These are phyloP conservation scores for Neonectria hederae DNA, from an alignment of 2,329 filamentous ascomycete species.

Conservation along the genomic window DNA sequence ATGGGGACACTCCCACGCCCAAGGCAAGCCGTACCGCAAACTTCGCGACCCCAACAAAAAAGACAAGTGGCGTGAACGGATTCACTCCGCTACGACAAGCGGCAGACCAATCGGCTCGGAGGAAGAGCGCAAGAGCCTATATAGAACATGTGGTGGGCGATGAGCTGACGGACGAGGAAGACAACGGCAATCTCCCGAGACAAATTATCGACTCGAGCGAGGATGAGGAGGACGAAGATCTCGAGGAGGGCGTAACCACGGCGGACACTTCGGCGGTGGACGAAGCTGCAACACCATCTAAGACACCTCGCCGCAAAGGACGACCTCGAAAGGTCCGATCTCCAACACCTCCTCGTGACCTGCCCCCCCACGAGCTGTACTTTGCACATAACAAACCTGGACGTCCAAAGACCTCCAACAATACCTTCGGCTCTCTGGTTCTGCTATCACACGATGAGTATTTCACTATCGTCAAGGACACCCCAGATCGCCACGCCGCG, in stretches of 20 bases:
- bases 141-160: constrained; percentile 76
- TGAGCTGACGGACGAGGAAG: constrained; percentile 75
- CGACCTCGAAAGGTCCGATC: constrained; percentile 59
- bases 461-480: constrained; percentile 71
- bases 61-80: constrained; percentile 45
- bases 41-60: constrained; percentile 52
- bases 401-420: constrained; percentile 84
- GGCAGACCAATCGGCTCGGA: constrained; percentile 84
- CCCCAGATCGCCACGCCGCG: constrained; percentile 72
- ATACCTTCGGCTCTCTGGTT: constrained; percentile 77
- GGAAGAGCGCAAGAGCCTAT: constrained; percentile 82
- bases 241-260: constrained; percentile 26
- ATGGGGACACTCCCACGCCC: constrained; percentile 49
- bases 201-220: constrained; percentile 72
- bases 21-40: constrained; percentile 46
- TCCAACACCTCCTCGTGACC: constrained; percentile 80
- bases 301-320: constrained; percentile 46
- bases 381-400: constrained; percentile 92
- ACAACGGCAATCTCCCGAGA: constrained; percentile 73
- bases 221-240: constrained; percentile 56
- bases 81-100: constrained; percentile 73
- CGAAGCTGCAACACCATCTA: constrained; percentile 56
- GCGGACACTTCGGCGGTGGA: constrained; percentile 35
- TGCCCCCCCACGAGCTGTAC: constrained; percentile 90
- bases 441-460: constrained; percentile 93